Evolutionary conservation across 1,284 basidiomycete genomes (phyloP).

Genomic region (Athelia sp.): DNA sequence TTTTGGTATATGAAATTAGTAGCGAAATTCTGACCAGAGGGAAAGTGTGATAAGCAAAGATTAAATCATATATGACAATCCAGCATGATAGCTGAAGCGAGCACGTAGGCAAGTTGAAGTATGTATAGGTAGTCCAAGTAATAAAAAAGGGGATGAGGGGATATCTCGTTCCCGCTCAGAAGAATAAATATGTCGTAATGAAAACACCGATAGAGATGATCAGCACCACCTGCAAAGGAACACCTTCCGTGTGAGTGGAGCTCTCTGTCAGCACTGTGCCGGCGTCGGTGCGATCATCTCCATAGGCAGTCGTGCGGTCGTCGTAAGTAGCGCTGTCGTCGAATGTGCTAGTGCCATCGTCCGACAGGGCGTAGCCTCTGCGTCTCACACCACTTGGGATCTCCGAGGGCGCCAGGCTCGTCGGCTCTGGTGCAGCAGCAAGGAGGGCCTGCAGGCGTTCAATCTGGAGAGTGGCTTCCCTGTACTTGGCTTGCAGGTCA

Average conservation of each 20-base stretch:
- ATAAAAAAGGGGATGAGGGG: not conserved
- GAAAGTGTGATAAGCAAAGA: too few species aligned
- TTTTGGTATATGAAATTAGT: too few species aligned
- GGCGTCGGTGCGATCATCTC: slow-evolving; percentile 45
- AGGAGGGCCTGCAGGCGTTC: slow-evolving; percentile 62
- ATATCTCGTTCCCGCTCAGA: slow-evolving; percentile 43
- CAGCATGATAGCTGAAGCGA: not conserved
- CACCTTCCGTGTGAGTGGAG: slow-evolving; percentile 66
- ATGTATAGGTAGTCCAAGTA: not conserved
- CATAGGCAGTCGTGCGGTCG: too few species aligned
- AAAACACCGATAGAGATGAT: slow-evolving; percentile 86
- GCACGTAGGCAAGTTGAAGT: not conserved
- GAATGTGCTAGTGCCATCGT: slow-evolving; percentile 29
- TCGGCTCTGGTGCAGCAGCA: slow-evolving; percentile 45
- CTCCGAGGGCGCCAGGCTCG: slow-evolving; percentile 40
- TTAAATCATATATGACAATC: not conserved
- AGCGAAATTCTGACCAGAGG: too few species aligned
- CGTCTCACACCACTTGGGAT: slow-evolving; percentile 33
- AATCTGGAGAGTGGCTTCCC: slow-evolving; percentile 67
- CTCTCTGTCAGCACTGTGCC: slow-evolving; percentile 57
- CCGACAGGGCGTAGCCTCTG: slow-evolving; percentile 48
- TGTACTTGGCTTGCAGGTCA: slow-evolving; percentile 54
- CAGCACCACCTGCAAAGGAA: slow-evolving; percentile 85
- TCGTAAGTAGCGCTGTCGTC: slow-evolving; percentile 24
- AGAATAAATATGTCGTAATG: slow-evolving; percentile 90